phyloP scores from a whole-genome alignment of 208 protist genomes.

The Leishmania mexicana region DNA sequence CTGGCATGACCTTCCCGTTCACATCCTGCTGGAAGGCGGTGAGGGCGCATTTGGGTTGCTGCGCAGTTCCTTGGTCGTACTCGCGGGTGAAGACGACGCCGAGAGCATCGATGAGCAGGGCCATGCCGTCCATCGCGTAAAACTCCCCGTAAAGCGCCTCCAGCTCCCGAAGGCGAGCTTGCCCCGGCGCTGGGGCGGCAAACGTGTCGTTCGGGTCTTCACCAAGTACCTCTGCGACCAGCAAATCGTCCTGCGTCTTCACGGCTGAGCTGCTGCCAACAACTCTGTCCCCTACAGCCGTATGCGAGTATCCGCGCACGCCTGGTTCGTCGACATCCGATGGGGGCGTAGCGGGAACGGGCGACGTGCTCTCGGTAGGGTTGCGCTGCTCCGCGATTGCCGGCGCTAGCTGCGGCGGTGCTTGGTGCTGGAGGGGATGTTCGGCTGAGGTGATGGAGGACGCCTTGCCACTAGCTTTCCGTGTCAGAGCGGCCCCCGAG shows the following conservation, averaged over 20 bases:
- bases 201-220: background rate
- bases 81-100: conserved; percentile 61
- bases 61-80: conserved; percentile 37
- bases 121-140: conserved; percentile 53
- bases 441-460: background rate
- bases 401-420: background rate
- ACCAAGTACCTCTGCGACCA: background rate
- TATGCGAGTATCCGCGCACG: background rate
- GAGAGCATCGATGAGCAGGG: conserved; percentile 51
- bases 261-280: background rate
- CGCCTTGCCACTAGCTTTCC: background rate
- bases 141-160: conserved; percentile 51
- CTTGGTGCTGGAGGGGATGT: background rate
- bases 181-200: background rate
- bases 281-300: background rate
- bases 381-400: background rate
- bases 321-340: background rate
- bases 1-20: conserved; percentile 25
- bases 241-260: background rate
- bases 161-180: conserved; percentile 27
- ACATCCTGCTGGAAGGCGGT: conserved; percentile 40
- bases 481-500: background rate
- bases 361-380: background rate
- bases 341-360: background rate
- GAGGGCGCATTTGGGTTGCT: conserved; percentile 32